Base-by-base conservation (phyloP, 2,329 filamentous ascomycete genomes). In the Hirsutella rhossiliensis region DNA sequence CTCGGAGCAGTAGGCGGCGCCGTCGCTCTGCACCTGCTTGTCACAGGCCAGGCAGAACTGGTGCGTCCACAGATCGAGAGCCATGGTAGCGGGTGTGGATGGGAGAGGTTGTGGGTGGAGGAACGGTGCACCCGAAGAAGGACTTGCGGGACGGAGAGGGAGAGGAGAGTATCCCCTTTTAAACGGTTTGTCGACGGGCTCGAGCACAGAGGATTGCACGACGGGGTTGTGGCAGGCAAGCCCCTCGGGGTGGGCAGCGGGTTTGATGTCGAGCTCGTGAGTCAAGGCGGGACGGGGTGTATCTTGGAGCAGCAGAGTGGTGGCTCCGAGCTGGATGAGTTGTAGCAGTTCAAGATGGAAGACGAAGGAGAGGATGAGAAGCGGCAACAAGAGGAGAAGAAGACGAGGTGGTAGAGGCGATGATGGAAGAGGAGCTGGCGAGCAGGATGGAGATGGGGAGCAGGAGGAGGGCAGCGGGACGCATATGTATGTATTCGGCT, bases 21-120 rank as follows among this genome's bases (percentile, higher is more conserved):
- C 80, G 51, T 85, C 77, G 48, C 84, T 88, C 67, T 94, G 86
- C 41, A 66, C 63, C 55, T 67, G 64, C 68, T 84, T 83, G 69
- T 96, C 89, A 72, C 89, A 96, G 69, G 84, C 81, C 56, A 96
- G 80, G 74, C 89, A 96, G 76, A 87, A 95, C 66, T 94, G 83
- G 64, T 84, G 86, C 56, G 85, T 85, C 87, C 89, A 95, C 58
- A 71, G 65, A 53, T 77, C 73, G 59, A 69, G 67, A 61, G 73
- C 69, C 71, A 76, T 77, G 52, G 60, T 66, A 59, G 48, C 23
- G 43, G 31, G 37, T 13, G 43, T 45, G 45, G 18, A 48, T 41
- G 44, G 54, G 50, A 46, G 43, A 44, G 17, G 43, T 50, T 40
- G 51, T 51, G 52, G 52, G 51, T 55, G 42, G 49, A 43, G 40